phyloP scores from a whole-genome alignment of 2,329 filamentous ascomycete genomes.

The Zymoseptoria tritici region DNA sequence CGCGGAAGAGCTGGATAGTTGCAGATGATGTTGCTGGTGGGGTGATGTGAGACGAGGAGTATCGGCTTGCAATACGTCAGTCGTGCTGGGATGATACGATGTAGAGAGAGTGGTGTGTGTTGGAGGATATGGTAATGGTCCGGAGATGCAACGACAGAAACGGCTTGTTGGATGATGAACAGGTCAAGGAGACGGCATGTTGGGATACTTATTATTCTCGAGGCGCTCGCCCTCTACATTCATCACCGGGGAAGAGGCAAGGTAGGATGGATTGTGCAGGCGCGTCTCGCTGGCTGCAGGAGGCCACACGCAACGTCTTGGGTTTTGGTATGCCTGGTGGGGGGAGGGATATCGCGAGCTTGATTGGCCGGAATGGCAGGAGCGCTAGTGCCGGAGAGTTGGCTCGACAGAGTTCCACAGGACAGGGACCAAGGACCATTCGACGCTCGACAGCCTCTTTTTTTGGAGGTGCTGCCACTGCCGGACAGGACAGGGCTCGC shows the following conservation, averaged over 20 bases:
- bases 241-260: neutral
- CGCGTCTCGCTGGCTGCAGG: neutral
- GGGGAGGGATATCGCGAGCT: neutral
- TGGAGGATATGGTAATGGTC: neutral
- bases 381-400: neutral
- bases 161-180: neutral
- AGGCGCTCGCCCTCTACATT: too few species aligned
- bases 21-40: slow-evolving; percentile 7
- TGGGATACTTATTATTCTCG: neutral
- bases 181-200: neutral
- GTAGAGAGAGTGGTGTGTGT: neutral
- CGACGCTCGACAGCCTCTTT: too few species aligned
- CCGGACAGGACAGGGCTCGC: neutral
- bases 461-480: neutral
- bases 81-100: neutral
- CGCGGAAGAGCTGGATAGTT: slow-evolving; percentile 12
- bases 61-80: neutral
- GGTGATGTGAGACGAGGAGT: slow-evolving; percentile 4
- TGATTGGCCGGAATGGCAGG: neutral
- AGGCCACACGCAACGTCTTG: neutral
- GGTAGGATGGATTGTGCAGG: neutral
- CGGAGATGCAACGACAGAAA: neutral
- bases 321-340: too few species aligned
- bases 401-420: neutral
- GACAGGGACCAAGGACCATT: too few species aligned